Evolutionary conservation across 2,329 filamentous ascomycete genomes (phyloP).

Genomic region (Aspergillus sp.): DNA sequence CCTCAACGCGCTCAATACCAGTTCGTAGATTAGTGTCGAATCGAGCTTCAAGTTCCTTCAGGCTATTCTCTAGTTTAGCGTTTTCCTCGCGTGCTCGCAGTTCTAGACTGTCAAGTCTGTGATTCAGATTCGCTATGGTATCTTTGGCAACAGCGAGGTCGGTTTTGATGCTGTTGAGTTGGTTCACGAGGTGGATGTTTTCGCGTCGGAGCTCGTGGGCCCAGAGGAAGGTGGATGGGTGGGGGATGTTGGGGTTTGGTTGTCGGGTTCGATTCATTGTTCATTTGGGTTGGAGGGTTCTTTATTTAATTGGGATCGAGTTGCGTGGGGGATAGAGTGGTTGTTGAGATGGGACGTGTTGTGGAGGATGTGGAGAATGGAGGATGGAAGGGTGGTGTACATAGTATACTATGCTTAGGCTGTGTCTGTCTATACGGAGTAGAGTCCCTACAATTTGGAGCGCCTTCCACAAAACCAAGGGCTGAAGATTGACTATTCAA

Average conservation of each 20-base stretch:
- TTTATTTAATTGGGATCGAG: not conserved
- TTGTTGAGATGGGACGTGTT: not conserved
- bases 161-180: slow-evolving; percentile 26
- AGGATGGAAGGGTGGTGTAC: not conserved
- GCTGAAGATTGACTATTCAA: not conserved
- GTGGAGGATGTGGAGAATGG: not conserved
- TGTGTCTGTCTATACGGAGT: too few relatives aligned
- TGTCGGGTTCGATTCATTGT: not conserved
- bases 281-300: slow-evolving; percentile 8
- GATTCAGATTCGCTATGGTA: slow-evolving; percentile 9
- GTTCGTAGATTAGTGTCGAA: not conserved
- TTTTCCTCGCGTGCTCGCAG: not conserved
- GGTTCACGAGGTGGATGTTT: slow-evolving; percentile 33
- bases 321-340: not conserved
- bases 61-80: fast-evolving
- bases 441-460: too few relatives aligned
- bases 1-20: slow-evolving; percentile 1
- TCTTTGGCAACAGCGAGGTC: slow-evolving; percentile 12
- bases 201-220: slow-evolving; percentile 42
- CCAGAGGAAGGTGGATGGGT: slow-evolving; percentile 38
- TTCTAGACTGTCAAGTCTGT: slow-evolving; percentile 5
- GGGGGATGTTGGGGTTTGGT: slow-evolving; percentile 11
- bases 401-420: too few relatives aligned
- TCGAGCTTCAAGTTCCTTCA: not conserved
- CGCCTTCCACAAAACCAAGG: not conserved